Base-by-base conservation (phyloP, 768 basidiomycete genomes). In the Boletus insuetus region DNA sequence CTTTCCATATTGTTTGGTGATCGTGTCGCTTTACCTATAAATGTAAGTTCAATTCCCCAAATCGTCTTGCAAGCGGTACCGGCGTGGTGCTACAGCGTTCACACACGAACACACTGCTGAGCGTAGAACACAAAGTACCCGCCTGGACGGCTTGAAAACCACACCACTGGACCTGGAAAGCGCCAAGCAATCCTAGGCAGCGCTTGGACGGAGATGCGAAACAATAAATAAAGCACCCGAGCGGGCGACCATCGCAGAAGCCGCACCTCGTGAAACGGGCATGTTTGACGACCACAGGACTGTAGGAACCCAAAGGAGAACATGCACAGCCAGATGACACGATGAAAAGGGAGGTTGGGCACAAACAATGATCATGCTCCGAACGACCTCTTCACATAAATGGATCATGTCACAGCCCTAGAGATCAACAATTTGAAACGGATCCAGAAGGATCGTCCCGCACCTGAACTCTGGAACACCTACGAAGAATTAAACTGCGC, bases 321-420 rank as follows among this genome's bases (percentile, higher is more conserved):
- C 41, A 55, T 45, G 53, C 63, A 66, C 66, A 63, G 66, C 66
- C 63, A 44, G 51, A 51, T 47, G 53, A 60, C 53, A 62, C 49
- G 55, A 53, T 42, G 48, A n/a, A 41, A 41, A 40, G 38, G 44
- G 46, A 45, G 47, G 47, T 35, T 7, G 49, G 37, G 38, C 17
- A 39, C 49, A 48, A 44, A 50, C 24, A 44, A 52, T 24, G 50
- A 46, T 46, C 39, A 56, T 51, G 55, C n/a, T 47, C 52, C 54
- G 50, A 37, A 17, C 43, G 52, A 37, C 29, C 56, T 38, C 49
- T 50, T 58, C 17, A 12, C 9, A 17, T 8, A 26, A 31, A 20
- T 45, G 50, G 46, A 45, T 41, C 60, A 53, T 58, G 32, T 58
- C 46, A 54, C 51, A 22, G 40, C 38, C 45, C 19, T 50, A 53